Conservation (phyloP, 129 eudicot genomes). For the Helianthus annuus region DNA sequence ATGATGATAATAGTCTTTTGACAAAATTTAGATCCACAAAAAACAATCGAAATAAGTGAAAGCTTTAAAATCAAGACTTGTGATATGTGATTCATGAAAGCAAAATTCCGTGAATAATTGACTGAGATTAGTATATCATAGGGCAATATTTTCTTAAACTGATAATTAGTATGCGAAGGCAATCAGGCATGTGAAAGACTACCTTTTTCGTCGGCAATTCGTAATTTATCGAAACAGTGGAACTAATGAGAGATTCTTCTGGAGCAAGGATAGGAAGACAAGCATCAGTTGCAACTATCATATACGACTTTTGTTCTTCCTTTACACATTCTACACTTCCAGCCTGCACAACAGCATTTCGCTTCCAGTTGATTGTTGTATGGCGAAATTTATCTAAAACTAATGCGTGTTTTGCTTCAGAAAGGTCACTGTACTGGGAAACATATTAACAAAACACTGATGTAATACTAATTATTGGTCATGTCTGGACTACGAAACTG, state of each 20-base stretch:
- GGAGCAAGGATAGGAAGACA: slow-evolving; percentile 83
- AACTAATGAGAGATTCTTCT: slow-evolving; percentile 71
- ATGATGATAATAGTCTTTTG: too few species aligned
- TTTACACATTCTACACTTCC: slow-evolving; percentile 46
- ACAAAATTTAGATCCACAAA: too few species aligned
- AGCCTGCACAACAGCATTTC: slow-evolving; percentile 34
- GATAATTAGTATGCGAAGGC: neutral
- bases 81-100: too few species aligned
- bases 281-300: slow-evolving; percentile 71
- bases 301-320: slow-evolving; percentile 60
- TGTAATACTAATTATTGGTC: too few species aligned
- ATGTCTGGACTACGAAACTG: neutral
- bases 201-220: slow-evolving; percentile 89
- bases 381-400: slow-evolving; percentile 45
- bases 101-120: too few species aligned
- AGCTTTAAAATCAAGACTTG: too few species aligned
- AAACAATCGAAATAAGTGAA: too few species aligned
- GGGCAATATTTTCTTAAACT: neutral
- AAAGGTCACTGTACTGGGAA: too few species aligned
- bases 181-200: neutral
- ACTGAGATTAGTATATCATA: neutral
- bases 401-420: too few species aligned
- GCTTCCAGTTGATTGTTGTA: slow-evolving; percentile 66
- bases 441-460: too few species aligned
- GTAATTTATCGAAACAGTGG: slow-evolving; percentile 77